phyloP scores from a whole-genome alignment of 228 moss, liverwort and hornwort species.

The Sphagnum magellanicum region DNA sequence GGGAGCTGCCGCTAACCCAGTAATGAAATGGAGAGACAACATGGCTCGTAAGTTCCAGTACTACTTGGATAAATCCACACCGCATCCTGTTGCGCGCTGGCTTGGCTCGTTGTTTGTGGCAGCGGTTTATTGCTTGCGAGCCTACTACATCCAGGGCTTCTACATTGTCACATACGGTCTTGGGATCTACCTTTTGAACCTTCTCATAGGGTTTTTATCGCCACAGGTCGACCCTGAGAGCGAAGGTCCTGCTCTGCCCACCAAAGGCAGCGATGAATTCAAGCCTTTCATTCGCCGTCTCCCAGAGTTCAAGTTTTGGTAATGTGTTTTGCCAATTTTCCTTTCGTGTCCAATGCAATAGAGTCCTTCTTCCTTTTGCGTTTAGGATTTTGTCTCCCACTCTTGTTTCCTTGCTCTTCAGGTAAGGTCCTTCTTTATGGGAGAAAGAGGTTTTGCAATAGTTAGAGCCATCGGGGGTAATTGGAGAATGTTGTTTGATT shows the following conservation, averaged over 20 bases:
- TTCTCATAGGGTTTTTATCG: slow-evolving; percentile 95
- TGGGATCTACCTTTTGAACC: slow-evolving; percentile 91
- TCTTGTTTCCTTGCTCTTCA: not conserved
- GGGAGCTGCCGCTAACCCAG: slow-evolving; percentile 55
- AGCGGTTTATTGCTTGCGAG: slow-evolving; percentile 85
- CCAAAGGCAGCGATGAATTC: slow-evolving; percentile 96
- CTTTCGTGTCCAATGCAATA: not conserved
- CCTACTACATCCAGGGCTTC: slow-evolving; percentile 93
- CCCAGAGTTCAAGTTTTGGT: slow-evolving; percentile 99
- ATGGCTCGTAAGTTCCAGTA: slow-evolving; percentile 80
- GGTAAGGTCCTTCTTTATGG: too few relatives aligned
- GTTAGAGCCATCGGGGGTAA: not conserved
- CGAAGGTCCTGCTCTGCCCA: slow-evolving; percentile 90
- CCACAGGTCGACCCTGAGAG: slow-evolving; percentile 99
- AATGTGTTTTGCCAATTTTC: slow-evolving; percentile 5
- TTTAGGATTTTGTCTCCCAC: not conserved
- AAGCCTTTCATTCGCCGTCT: slow-evolving; percentile 99
- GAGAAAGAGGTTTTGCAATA: not conserved
- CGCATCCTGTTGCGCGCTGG: slow-evolving; percentile 89
- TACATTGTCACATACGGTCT: slow-evolving; percentile 98
- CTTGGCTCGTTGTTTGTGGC: slow-evolving; percentile 75
- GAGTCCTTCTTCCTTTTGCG: not conserved
- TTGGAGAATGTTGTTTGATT: not conserved
- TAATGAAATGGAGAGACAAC: slow-evolving; percentile 84
- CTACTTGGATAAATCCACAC: slow-evolving; percentile 98